Percentiles rank a stretch among this genome's conserved stretches.
Evolutionary conservation across 257 asterid genomes (phyloP).

Genomic region (Capsicum pubescens): DNA sequence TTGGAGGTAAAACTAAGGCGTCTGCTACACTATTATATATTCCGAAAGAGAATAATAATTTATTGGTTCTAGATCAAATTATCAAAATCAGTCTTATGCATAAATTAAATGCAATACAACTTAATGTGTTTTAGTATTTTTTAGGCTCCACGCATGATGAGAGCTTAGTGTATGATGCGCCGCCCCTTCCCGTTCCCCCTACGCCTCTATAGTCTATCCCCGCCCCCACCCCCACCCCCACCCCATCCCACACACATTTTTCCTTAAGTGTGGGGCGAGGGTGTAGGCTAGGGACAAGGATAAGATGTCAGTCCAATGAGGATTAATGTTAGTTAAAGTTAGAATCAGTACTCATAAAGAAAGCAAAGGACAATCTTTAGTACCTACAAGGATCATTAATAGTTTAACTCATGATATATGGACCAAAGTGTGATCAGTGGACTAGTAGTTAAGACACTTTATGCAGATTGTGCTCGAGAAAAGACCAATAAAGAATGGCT

Average conservation of each 20-base stretch:
- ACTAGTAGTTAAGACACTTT: neutral
- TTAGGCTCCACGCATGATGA: neutral
- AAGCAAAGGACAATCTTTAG: constrained; percentile 26
- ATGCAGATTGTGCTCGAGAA: constrained; percentile 22
- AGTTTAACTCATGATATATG: too few species aligned
- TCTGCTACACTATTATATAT: neutral
- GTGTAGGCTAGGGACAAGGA: constrained; percentile 3
- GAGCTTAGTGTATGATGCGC: neutral
- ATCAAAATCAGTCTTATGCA: neutral
- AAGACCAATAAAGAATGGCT: constrained; percentile 38
- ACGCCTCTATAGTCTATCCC: too few species aligned
- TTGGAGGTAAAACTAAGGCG: neutral
- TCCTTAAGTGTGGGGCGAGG: neutral
- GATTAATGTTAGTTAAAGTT: neutral
- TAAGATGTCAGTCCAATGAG: constrained; percentile 12
- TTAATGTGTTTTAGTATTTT: neutral
- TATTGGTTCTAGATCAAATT: neutral
- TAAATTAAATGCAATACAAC: neutral
- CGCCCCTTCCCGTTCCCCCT: too few species aligned
- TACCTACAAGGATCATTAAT: neutral
- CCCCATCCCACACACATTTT: too few species aligned
- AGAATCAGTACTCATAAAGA: constrained; percentile 27
- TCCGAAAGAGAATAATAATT: neutral
- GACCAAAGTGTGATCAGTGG: neutral
- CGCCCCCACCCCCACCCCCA: too few species aligned